These are phyloP conservation scores for Passiflora organensis DNA, from an alignment of 345 rosid genomes.

Conservation along the genomic window DNA sequence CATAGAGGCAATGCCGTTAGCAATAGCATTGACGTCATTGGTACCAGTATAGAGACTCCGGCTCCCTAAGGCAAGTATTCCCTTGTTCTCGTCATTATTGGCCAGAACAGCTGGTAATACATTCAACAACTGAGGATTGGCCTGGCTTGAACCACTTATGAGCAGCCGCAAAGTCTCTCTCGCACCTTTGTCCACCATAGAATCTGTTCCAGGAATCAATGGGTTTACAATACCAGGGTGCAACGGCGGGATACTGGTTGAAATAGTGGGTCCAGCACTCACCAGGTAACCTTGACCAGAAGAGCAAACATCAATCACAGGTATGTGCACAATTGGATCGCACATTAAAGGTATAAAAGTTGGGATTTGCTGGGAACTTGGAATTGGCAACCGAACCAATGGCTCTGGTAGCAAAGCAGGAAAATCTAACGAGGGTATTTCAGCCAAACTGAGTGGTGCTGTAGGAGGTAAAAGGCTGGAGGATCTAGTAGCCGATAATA, in stretches of 20 bases:
- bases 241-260: constrained; percentile 61
- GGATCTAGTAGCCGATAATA: constrained; percentile 44
- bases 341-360: constrained; percentile 84
- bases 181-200: constrained; percentile 76
- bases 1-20: constrained; percentile 33
- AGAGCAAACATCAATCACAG: constrained; percentile 83
- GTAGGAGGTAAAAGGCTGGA: constrained; percentile 48
- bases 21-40: constrained; percentile 39
- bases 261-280: constrained; percentile 65
- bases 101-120: constrained; percentile 43
- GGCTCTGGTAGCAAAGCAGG: constrained; percentile 52
- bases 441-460: constrained; percentile 42
- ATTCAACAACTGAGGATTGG: constrained; percentile 43
- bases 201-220: constrained; percentile 49
- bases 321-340: constrained; percentile 89
- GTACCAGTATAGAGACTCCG: constrained; percentile 60
- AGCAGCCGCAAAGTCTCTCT: constrained; percentile 87
- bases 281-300: constrained; percentile 93
- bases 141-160: constrained; percentile 55
- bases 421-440: constrained; percentile 26
- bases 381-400: constrained; percentile 43
- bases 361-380: constrained; percentile 58
- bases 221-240: constrained; percentile 50
- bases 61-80: constrained; percentile 42
- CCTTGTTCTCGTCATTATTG: constrained; percentile 31